phyloP scores from a whole-genome alignment of 2,329 filamentous ascomycete species.

The Phialophora macrospora region DNA sequence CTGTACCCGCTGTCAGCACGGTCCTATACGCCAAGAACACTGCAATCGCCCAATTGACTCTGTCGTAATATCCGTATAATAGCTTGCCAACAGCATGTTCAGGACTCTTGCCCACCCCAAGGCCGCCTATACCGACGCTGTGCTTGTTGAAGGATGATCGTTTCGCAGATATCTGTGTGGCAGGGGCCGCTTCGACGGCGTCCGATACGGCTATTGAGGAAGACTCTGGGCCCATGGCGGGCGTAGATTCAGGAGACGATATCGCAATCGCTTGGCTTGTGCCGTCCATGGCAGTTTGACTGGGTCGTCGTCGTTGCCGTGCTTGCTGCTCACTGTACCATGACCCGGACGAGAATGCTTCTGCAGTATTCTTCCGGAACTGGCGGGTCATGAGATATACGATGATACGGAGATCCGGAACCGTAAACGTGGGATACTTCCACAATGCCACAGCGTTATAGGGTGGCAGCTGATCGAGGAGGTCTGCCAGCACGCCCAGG shows the following conservation, averaged over 20 bases:
- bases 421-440: slow-evolving; percentile 71
- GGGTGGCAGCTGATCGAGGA: slow-evolving; percentile 70
- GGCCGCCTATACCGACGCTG: slow-evolving; percentile 47
- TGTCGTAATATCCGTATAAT: slow-evolving; percentile 52
- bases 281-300: slow-evolving; percentile 45
- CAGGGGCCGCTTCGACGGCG: slow-evolving; percentile 24
- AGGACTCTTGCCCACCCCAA: slow-evolving; percentile 45
- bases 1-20: slow-evolving; percentile 37
- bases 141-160: slow-evolving; percentile 42
- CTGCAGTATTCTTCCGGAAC: slow-evolving; percentile 59
- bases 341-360: slow-evolving; percentile 43
- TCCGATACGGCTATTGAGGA: slow-evolving; percentile 1
- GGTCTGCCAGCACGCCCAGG: slow-evolving; percentile 69
- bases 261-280: slow-evolving; percentile 38
- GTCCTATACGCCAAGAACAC: slow-evolving; percentile 49
- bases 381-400: slow-evolving; percentile 65
- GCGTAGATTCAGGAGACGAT: slow-evolving; percentile 19
- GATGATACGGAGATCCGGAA: slow-evolving; percentile 63
- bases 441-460: slow-evolving; percentile 65
- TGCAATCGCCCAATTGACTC: slow-evolving; percentile 47
- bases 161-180: slow-evolving; percentile 7
- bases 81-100: slow-evolving; percentile 50
- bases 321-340: slow-evolving; percentile 40
- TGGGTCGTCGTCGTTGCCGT: slow-evolving; percentile 37
- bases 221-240: slow-evolving; percentile 25